These are phyloP conservation scores for Botrytis fabae DNA, from an alignment of 2,329 filamentous ascomycete species.

Conservation along the genomic window DNA sequence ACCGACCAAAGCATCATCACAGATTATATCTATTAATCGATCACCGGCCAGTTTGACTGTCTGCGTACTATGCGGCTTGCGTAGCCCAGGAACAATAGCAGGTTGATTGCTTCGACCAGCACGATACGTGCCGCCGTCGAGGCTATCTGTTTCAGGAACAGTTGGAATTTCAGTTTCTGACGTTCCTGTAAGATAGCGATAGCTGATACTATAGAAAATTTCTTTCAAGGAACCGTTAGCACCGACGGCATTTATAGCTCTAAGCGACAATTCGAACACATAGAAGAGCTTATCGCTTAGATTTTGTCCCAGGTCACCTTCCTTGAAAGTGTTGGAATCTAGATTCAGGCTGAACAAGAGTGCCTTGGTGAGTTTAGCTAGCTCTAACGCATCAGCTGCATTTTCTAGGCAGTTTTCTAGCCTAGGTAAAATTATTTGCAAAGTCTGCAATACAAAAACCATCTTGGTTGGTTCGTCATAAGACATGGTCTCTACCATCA, in stretches of 20 bases:
- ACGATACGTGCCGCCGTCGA: not conserved
- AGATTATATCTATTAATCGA: constrained; percentile 79
- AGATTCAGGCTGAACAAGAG: constrained; percentile 72
- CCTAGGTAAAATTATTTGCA: constrained; percentile 86
- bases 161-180: constrained; percentile 52
- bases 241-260: constrained; percentile 73
- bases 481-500: constrained; percentile 80
- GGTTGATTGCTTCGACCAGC: not conserved
- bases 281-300: constrained; percentile 88
- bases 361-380: constrained; percentile 74
- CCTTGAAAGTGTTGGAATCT: constrained; percentile 44
- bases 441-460: constrained; percentile 78
- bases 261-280: constrained; percentile 83
- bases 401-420: constrained; percentile 74
- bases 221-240: constrained; percentile 73
- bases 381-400: constrained; percentile 68
- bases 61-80: constrained; percentile 56
- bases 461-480: constrained; percentile 71
- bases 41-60: constrained; percentile 79
- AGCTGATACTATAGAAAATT: constrained; percentile 88
- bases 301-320: constrained; percentile 62
- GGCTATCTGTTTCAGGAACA: not conserved
- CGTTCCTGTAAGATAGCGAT: constrained; percentile 77
- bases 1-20: constrained; percentile 88
- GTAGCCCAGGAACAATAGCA: constrained; percentile 46